These are phyloP conservation scores for Baorangia bicolor DNA, from an alignment of 768 basidiomycete species.

Conservation along the genomic window DNA sequence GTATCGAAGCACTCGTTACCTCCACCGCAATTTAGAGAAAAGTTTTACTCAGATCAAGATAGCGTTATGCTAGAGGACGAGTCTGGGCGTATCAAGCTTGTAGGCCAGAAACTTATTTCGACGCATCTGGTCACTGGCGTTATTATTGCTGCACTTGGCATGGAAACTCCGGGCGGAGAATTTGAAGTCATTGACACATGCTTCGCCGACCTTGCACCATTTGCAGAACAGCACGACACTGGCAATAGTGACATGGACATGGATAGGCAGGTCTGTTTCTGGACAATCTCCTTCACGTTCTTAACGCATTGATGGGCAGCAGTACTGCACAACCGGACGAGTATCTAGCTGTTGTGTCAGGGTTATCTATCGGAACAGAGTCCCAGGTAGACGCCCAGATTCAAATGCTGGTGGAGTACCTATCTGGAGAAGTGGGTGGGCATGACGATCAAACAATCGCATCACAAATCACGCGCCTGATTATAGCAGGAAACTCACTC, in stretches of 20 bases:
- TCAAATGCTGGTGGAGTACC: slow-evolving; percentile 87
- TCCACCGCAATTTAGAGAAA: slow-evolving; percentile 71
- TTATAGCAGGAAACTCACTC: slow-evolving; percentile 90
- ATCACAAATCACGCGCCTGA: slow-evolving; percentile 75
- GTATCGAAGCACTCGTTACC: slow-evolving; percentile 77
- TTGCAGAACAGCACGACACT: slow-evolving; percentile 24
- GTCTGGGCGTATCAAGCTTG: slow-evolving; percentile 85
- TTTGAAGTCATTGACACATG: slow-evolving; percentile 93
- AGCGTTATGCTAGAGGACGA: slow-evolving; percentile 93
- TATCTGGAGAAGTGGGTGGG: slow-evolving; percentile 81
- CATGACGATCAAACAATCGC: slow-evolving; percentile 61
- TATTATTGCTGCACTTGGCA: slow-evolving; percentile 85
- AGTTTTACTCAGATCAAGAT: slow-evolving; percentile 78
- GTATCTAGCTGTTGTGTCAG: slow-evolving; percentile 87
- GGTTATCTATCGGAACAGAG: slow-evolving; percentile 72
- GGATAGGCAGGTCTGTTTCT: slow-evolving; percentile 47
- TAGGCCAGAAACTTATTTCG: slow-evolving; percentile 66
- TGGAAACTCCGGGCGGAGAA: slow-evolving; percentile 85
- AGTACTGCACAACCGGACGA: slow-evolving; percentile 43
- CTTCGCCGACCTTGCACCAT: slow-evolving; percentile 76
- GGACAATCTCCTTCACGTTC: neutral
- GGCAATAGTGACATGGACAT: slow-evolving; percentile 57
- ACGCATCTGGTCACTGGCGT: slow-evolving; percentile 84
- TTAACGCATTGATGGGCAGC: slow-evolving; percentile 8
- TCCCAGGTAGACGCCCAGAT: slow-evolving; percentile 67